Base-by-base conservation (phyloP, 2,329 filamentous ascomycete species). In the Mollisia scopiformis region DNA sequence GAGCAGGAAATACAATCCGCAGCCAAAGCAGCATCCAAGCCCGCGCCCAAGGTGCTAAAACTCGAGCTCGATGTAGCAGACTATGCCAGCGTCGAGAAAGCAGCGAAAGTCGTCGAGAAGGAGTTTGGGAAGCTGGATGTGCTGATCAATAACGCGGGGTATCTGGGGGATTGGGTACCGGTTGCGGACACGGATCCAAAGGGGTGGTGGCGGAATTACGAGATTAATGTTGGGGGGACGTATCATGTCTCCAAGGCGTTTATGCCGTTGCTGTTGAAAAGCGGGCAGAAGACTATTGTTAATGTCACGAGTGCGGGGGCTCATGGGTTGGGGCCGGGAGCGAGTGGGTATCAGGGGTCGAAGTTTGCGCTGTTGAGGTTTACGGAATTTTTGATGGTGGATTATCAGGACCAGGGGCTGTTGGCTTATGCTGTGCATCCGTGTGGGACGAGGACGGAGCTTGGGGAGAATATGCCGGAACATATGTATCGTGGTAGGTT, bases 351-450 rank as follows among this genome's bases (percentile, higher is more conserved):
- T 59, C 73, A 77, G 57, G 76, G 76, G 1, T 74, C 75, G 25
- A 86, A 86, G 68, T 73, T 83, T 39, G 83, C 82, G 6, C 57
- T 83, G 33, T 66, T 79, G 16, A 74, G 81, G 11, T 75, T 86
- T 47, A 80, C 78, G 1, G 82, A 86, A 66, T 80, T 78, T 62
- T 62, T 83, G 8, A 73, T 75, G 39, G 70, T 70, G 0, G 84
- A 85, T 49, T 80, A 83, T 65, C 73, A 66, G 2, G 66, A 75
- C 47, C 37, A 81, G 62, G 79, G 79, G 2, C 54, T 82, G 2
- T 47, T 79, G 16, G 73, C 76, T 5, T 78, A 77, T 51, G 69
- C 72, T 1, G 55, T 81, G 0, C 76, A 81, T 66, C 77, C 78
- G 1, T 77, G 75, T 1, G 73, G 71, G 1, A 69, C 78, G 6